These are phyloP conservation scores for Eucalyptus shirleyi DNA, from an alignment of 345 rosid species.

Conservation along the genomic window DNA sequence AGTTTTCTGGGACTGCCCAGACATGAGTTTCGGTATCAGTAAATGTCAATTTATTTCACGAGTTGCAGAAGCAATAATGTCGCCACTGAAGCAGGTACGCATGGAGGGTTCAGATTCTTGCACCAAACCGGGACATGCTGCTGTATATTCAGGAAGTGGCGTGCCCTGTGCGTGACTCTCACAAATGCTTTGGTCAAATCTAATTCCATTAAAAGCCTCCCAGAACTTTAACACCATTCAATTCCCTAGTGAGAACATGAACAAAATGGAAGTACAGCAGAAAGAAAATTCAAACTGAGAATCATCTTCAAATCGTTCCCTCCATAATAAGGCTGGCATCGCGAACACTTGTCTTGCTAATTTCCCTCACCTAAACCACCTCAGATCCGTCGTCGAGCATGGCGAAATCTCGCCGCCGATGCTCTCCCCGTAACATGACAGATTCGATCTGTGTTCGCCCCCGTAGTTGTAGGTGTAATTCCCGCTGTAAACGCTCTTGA, in stretches of 20 bases:
- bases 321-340: not conserved
- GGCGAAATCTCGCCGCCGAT: slow-evolving; percentile 59
- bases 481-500: slow-evolving; percentile 50
- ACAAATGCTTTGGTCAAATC: not conserved
- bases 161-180: not conserved
- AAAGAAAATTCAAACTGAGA: not conserved
- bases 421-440: slow-evolving; percentile 34
- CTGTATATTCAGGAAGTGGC: not conserved
- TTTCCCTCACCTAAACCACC: slow-evolving; percentile 40
- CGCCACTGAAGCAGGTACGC: not conserved
- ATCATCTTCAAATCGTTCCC: not conserved
- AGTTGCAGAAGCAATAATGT: not conserved
- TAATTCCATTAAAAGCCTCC: not conserved
- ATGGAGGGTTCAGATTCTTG: not conserved
- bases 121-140: not conserved
- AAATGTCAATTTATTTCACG: not conserved
- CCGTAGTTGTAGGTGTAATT: slow-evolving; percentile 9
- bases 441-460: slow-evolving; percentile 26
- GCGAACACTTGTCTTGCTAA: too few relatives aligned
- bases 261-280: not conserved
- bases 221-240: not conserved
- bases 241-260: not conserved
- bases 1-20: not conserved
- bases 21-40: not conserved
- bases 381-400: slow-evolving; percentile 48